These are phyloP conservation scores for Arabidopsis hybrid DNA, from an alignment of 441 rosid species.

Conservation along the genomic window DNA sequence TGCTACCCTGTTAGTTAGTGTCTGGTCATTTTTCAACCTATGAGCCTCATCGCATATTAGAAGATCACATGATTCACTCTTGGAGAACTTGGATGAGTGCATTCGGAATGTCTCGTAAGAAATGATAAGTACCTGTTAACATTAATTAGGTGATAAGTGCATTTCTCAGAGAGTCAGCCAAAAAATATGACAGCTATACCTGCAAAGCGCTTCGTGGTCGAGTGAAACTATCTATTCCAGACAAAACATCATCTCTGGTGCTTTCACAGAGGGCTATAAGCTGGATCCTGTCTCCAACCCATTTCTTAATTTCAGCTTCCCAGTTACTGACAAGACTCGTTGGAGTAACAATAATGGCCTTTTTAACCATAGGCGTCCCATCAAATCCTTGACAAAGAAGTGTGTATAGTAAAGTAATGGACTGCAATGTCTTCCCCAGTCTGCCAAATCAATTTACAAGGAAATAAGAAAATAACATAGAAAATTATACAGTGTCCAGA, in stretches of 20 bases:
- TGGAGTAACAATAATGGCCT: slow-evolving; percentile 95
- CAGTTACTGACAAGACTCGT: slow-evolving; percentile 99
- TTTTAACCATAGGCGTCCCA: slow-evolving; percentile 91
- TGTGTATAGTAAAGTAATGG: slow-evolving; percentile 88
- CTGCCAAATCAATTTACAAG: slow-evolving; percentile 55
- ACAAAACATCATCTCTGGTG: slow-evolving; percentile 89
- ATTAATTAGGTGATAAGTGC: slow-evolving; percentile 44
- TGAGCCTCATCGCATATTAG: slow-evolving; percentile 99
- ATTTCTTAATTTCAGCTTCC: slow-evolving; percentile 97
- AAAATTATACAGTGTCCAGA: slow-evolving; percentile 26
- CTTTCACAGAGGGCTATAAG: slow-evolving; percentile 97
- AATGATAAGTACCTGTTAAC: slow-evolving; percentile 79
- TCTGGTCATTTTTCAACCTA: slow-evolving; percentile 96
- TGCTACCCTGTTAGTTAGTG: slow-evolving; percentile 88
- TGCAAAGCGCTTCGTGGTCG: slow-evolving; percentile 69
- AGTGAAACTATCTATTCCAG: slow-evolving; percentile 85
- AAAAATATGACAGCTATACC: slow-evolving; percentile 54
- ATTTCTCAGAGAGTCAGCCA: slow-evolving; percentile 33
- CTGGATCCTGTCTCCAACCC: slow-evolving; percentile 92
- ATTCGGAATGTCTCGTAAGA: slow-evolving; percentile 98
- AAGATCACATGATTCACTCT: slow-evolving; percentile 86
- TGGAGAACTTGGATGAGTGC: slow-evolving; percentile 92
- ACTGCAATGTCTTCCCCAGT: slow-evolving; percentile 98
- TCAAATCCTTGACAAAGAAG: slow-evolving; percentile 94
- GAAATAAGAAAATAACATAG: slow-evolving; percentile 23